phyloP scores from a whole-genome alignment of 2,329 filamentous ascomycete genomes.

The Colletotrichum lupini region DNA sequence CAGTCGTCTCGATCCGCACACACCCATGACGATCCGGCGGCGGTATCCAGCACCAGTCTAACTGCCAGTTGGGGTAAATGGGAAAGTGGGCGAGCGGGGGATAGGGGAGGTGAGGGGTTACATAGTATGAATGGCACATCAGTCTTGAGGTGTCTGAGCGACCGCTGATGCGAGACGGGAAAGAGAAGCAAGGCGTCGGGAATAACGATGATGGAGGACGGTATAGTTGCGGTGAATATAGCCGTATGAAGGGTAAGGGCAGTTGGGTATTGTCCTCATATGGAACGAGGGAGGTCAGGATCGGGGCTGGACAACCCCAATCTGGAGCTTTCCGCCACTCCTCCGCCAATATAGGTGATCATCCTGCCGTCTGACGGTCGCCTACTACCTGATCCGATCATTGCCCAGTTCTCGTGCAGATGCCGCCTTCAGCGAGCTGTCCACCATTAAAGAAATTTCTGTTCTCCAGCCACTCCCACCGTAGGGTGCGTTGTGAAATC shows the following conservation, averaged over 20 bases:
- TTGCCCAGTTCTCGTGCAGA: background rate
- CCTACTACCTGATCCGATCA: background rate
- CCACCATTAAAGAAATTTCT: background rate
- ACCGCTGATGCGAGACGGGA: background rate
- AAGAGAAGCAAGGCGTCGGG: background rate
- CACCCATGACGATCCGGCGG: background rate
- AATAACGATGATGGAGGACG: background rate
- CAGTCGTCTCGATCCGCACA: background rate
- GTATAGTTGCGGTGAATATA: background rate
- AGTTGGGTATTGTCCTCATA: background rate
- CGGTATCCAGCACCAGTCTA: background rate
- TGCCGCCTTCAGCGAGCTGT: background rate
- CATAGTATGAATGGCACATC: background rate
- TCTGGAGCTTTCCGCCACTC: background rate
- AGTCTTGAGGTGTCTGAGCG: background rate
- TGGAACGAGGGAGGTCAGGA: background rate
- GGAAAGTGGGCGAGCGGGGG: background rate
- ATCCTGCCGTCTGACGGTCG: background rate
- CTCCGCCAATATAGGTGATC: background rate
- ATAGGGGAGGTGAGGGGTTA: background rate
- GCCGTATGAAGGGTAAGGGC: background rate
- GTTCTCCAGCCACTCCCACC: background rate
- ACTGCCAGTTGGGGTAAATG: conserved; percentile 3
- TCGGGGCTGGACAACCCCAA: background rate
- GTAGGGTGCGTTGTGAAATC: background rate